Evolutionary conservation across 345 rosid genomes (phyloP), one percentile per base, ranked within the genome.

Genomic region (Citrus glauca): DNA sequence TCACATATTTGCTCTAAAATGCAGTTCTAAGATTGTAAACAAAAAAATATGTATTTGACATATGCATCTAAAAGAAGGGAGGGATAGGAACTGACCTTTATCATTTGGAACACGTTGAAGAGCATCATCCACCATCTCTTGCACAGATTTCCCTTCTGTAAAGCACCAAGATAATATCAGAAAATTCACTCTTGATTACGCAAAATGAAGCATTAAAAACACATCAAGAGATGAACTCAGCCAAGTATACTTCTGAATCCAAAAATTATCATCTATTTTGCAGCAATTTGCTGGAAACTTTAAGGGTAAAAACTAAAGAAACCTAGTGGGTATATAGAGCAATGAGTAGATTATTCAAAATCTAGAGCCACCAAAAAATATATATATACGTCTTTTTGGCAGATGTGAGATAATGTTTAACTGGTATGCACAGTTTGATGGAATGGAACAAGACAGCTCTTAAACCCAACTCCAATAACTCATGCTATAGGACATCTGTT

Each of bases 61-160:
- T 37, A 81, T 22, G 45, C 65, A 42, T 55, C 48, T 9, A 75
- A 66, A 62, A 55, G 27, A 64, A 67, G 64, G 72, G 80, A 38
- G 10, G 42, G 13, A 40, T 1, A 0, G 13, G 3, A 40, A 85
- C 92, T 86, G 56, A 94, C 98, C 95, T 73, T 89, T 87, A 69
- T 74, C 85, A 80, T 94, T 96, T 45, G 98, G 98, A 80, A 94
- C 91, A 77, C 69, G 97, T 85, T 57, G 89, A 83, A 97, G 97
- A 72, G 99, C 98, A 84, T 97, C 98, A 77, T 92, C 76, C 80
- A 94, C 99, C 99, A 97, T 97, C 84, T 97, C 88, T 87, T 97
- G 90, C 77, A 97, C 98, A 4, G 99, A 90, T 79, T 94, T 94
- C 77, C 99, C 99, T 82, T 97, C 99, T 97, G 94, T 38, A 65